Base-by-base conservation (phyloP, 2,329 filamentous ascomycete species). In the Talaromyces sp. region DNA sequence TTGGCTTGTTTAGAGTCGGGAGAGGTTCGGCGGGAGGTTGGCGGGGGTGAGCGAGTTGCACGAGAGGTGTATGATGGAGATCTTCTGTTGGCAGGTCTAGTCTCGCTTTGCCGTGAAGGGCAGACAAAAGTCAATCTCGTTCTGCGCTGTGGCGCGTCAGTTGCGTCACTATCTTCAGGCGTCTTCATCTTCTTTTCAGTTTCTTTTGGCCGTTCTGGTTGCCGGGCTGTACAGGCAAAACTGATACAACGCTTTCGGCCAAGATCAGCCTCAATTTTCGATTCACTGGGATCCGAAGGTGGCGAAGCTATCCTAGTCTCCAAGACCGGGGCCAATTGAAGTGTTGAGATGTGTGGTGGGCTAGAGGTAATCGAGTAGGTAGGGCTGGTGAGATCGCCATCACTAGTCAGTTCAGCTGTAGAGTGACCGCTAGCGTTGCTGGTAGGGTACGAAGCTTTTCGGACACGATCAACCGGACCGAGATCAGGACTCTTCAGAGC, bases 331-430 rank as follows among this genome's bases (percentile, higher is more conserved):
- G 4, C 43, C 68, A 65, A 1, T 60, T 61, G 29, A 70, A 67
- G 19, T 63, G 77, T 69, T 1, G 88, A 84, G 2, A 89, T 83
- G 27, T 64, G 61, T n/a, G 92, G 92, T 19, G 95, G 94, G 74
- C 94, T 98, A 0, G 93, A 92, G 0, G 92, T 94, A 76, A 88
- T 92, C 40, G 92, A 91, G 64, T 92, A 85, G n/a, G 92, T 90
- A 49, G 94, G 93, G 72, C 92, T 97, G 19, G 93, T 96, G 66
- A 96, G 81, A 66, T 92, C 93, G 65, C 91, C 95, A 73, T 97
- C 95, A 78, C 93, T 97, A n/a, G 93, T 97, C 65, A 98, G 84
- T 69, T 97, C 94, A 43, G 91, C 91, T 2, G 92, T 96, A 1
- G 93, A 97, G 54, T 91, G 85, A 67, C 90, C 80, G 79, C 93